Evolutionary conservation across 2,329 filamentous ascomycete genomes (phyloP).

Genomic region (Taxawa tesnikishii): DNA sequence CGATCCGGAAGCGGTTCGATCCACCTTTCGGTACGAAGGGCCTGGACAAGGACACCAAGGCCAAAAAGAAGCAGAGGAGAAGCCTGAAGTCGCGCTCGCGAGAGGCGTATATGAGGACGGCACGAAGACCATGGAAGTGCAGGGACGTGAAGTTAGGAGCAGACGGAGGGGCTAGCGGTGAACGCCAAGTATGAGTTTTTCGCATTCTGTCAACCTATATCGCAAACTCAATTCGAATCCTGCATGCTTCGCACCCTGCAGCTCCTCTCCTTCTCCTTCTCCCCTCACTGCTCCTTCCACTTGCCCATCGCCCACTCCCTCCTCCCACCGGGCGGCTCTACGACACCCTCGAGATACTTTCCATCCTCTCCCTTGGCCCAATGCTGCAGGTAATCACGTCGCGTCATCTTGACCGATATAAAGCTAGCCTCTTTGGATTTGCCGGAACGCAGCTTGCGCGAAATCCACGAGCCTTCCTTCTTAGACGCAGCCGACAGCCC

Average conservation of each 20-base stretch:
- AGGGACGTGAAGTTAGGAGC: slow-evolving; percentile 6
- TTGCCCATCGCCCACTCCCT: slow-evolving; percentile 9
- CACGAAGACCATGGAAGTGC: slow-evolving; percentile 14
- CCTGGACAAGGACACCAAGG: slow-evolving; percentile 11
- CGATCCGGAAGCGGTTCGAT: slow-evolving; percentile 64
- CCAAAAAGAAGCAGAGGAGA: slow-evolving; percentile 10
- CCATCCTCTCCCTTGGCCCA: slow-evolving; percentile 13
- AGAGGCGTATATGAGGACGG: slow-evolving; percentile 14
- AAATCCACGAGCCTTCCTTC: neutral
- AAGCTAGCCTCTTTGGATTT: slow-evolving; percentile 6
- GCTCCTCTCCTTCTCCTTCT: neutral
- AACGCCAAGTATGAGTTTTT: too few species aligned
- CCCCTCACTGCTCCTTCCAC: neutral
- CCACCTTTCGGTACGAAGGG: slow-evolving; percentile 37
- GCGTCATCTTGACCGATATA: slow-evolving; percentile 10
- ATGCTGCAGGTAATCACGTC: slow-evolving; percentile 12
- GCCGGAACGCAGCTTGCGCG: neutral
- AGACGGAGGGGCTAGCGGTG: slow-evolving; percentile 3
- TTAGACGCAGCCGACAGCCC: neutral
- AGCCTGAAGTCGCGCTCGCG: slow-evolving; percentile 11
- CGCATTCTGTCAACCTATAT: too few species aligned
- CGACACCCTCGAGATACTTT: slow-evolving; percentile 7
- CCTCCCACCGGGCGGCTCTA: slow-evolving; percentile 9
- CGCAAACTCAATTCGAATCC: too few species aligned
- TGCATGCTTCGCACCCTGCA: too few species aligned